phyloP scores from a whole-genome alignment of 208 protist genomes.

The Phytomonas sp. region DNA sequence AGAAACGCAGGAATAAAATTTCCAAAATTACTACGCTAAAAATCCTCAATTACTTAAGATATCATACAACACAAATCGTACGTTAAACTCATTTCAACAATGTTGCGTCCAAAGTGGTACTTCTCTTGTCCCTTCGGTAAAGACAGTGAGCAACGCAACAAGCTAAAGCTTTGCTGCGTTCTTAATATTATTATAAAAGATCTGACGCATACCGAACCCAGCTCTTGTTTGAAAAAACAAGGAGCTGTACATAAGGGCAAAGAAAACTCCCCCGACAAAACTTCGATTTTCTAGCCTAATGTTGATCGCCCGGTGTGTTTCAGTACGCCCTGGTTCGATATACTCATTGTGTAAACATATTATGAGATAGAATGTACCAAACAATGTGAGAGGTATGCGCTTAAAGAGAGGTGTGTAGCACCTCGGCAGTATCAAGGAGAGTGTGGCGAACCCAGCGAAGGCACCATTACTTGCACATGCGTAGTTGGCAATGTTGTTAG shows the following conservation, averaged over 20 bases:
- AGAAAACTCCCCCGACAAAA: conserved; percentile 77
- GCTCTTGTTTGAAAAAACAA: conserved; percentile 49
- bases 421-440: conserved; percentile 58
- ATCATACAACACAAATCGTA: neutral
- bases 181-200: conserved; percentile 27
- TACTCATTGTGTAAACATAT: conserved; percentile 83
- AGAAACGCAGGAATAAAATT: conserved; percentile 10
- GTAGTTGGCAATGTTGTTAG: conserved; percentile 49
- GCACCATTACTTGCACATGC: conserved; percentile 67
- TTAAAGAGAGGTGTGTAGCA: conserved; percentile 56
- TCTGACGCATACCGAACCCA: conserved; percentile 25
- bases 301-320: conserved; percentile 26
- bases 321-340: conserved; percentile 48
- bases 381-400: conserved; percentile 29
- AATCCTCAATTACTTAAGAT: neutral
- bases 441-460: conserved; percentile 56
- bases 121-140: neutral
- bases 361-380: conserved; percentile 49
- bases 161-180: conserved; percentile 3
- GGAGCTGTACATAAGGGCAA: conserved; percentile 58
- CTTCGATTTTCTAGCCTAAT: conserved; percentile 80
- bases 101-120: neutral
- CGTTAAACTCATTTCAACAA: neutral
- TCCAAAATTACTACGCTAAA: neutral
- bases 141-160: neutral